Evolutionary conservation across 2,329 filamentous ascomycete genomes (phyloP), one percentile per base, ranked within the genome.

Genomic region (Monosporascus sp.): DNA sequence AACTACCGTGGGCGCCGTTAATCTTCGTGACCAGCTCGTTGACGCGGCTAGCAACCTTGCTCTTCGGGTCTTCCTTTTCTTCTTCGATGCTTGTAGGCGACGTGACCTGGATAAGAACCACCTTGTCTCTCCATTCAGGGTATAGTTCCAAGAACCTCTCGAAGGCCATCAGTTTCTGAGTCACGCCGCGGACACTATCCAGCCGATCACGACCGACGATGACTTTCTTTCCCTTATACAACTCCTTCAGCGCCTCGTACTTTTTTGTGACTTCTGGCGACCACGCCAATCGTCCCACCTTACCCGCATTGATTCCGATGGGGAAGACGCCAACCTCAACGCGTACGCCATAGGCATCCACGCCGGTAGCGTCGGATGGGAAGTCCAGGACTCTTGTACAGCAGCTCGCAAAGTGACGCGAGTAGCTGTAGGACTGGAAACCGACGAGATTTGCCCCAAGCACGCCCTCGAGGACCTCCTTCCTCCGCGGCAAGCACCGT

Each of bases 361-460:
- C 89, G 6, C 92, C 90, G 4, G 87, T 84, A 1, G 84, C 84
- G 54, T 92, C 91, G 0, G 90, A 95, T 46, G 90, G 88, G 65
- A 96, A 96, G n/a, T 89, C 89, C 7, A 97, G 79, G 48, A 97
- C 88, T 25, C 92, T 84, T 1, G 90, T 95, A 72, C 92, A 97
- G 73, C 92, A 97, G 59, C 90, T 96, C 38, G 90, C 84, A 69
- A 97, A 97, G 70, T 97, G 93, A 24, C 92, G 85, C 15, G 92
- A 93, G 70, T 96, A 97, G 69, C 91, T 94, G 74, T 91, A 94
- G 7, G 91, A 94, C 71, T 97, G 93, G 74, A 97, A 97, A 1
- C 91, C 92, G 57, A 97, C 84, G 75, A 97, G 85, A 70, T 97
- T 97, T 52, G 93, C 84, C 18, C 93, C 92, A 43, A 97, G 78